Evolutionary conservation across 2,329 filamentous ascomycete species (phyloP), one percentile per base, ranked within the genome.

Genomic region (Parasarocladium wereldwijsianum): DNA sequence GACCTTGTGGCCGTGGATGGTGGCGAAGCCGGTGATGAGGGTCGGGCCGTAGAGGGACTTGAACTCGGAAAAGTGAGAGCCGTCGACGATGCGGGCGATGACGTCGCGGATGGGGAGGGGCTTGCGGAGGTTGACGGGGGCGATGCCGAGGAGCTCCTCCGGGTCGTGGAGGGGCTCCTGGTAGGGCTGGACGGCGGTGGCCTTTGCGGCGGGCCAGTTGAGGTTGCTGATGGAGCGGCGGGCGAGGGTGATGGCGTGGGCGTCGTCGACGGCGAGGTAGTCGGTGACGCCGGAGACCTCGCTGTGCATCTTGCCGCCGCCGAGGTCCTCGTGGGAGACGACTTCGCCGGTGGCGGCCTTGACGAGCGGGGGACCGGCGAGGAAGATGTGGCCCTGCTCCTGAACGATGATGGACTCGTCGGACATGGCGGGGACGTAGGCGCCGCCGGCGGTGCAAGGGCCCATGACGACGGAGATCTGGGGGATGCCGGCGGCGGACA

Each of bases 391-490:
- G n/a, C 87, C 87, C 52, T 94, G 86, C 31, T 86, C 79, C 46
- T 84, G 75, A 22, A 96, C 90, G 39, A 98, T 96, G 53, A 98
- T 94, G 49, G 75, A 85, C 64, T 96, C 90, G 50, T 96, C 90
- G 36, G 81, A 87, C 87, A 98, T 96, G 44, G 83, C 84, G 8
- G 87, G 87, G 8, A 96, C 86, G 50, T 98, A 96, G 15, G 87
- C 87, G 27, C 87, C 87, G 29, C 87, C 87, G 2, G 87, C 87
- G 1, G 90, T 98, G 57, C 90, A 98, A 24, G 87, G 82, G 1
- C 87, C 87, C 87, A 98, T 94, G 26, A 98, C 87, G 3, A 94
- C 84, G 8, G 83, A 77, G 42, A 98, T 80, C 49, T 96, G 87
- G 1, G 87, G 87, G 37, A 96, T 93, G 4, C 85, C 84, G 40